phyloP scores from a whole-genome alignment of 192 early-diverging fungal genomes.

The Backusella morwellensis region DNA sequence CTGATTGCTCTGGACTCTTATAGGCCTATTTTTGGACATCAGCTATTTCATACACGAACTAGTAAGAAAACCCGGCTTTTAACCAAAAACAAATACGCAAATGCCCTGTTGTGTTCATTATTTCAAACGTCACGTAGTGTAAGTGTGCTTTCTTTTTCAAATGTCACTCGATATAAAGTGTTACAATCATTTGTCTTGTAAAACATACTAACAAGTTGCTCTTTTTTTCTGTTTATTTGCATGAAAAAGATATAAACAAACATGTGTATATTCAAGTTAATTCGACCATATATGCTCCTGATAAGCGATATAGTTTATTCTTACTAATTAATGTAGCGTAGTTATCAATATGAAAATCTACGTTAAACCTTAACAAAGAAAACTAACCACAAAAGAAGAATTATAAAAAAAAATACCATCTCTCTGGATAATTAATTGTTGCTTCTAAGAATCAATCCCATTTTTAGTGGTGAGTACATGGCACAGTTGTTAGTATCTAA shows the following conservation, averaged over 20 bases:
- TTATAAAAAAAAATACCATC: not conserved
- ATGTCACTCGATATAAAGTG: too few species aligned
- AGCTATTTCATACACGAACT: not conserved
- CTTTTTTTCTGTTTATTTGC: too few species aligned
- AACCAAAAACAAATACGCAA: not conserved
- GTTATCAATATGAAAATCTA: not conserved
- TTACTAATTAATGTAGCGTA: not conserved
- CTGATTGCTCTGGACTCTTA: not conserved
- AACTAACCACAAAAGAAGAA: conserved; percentile 3
- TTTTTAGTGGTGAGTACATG: too few species aligned
- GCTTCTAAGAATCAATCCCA: too few species aligned
- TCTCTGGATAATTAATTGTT: not conserved
- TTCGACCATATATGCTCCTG: too few species aligned
- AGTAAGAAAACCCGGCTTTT: not conserved
- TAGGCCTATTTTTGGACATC: not conserved
- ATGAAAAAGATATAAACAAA: too few species aligned
- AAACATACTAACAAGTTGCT: too few species aligned
- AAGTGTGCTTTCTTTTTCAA: too few species aligned
- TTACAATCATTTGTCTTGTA: too few species aligned
- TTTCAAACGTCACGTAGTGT: too few species aligned
- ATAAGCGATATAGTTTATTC: not conserved
- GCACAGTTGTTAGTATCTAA: too few species aligned
- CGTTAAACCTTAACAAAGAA: not conserved
- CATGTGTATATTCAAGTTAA: too few species aligned
- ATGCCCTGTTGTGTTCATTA: not conserved